A percentile compares a stretch with the other conserved stretches of the same genome.
These are phyloP conservation scores for sunflower (Helianthus annuus) DNA, from an alignment of 129 eudicot genomes.

Conservation along the genomic window HanXRQr2.0-SUNRISE NC_035435.2:151572000-151572499, in stretches of 20 bases:
- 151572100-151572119: background rate
- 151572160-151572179: conserved; percentile 68
- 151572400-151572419: background rate
- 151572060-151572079: conserved; percentile 48
- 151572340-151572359: conserved; percentile 53
- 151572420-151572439: too few relatives aligned
- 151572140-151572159: background rate
- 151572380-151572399: background rate
- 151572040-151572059: conserved; percentile 88
- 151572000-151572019: conserved; percentile 65
- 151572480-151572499: too few relatives aligned
- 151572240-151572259: conserved; percentile 70
- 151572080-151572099: conserved; percentile 2
- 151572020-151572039: conserved; percentile 81
- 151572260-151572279: conserved; percentile 85
- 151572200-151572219: conserved; percentile 79
- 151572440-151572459: too few relatives aligned
- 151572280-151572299: conserved; percentile 68
- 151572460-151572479: too few relatives aligned
- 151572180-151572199: conserved; percentile 64
- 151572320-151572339: conserved; percentile 40
- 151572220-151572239: conserved; percentile 90
- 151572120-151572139: background rate
- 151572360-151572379: conserved; percentile 74
- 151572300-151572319: conserved; percentile 56